A percentile compares a stretch with the other conserved stretches of the same genome.
These are phyloP conservation scores for Alternaria gaisen DNA, from an alignment of 2,329 filamentous ascomycete genomes.

Conservation along the genomic window DNA sequence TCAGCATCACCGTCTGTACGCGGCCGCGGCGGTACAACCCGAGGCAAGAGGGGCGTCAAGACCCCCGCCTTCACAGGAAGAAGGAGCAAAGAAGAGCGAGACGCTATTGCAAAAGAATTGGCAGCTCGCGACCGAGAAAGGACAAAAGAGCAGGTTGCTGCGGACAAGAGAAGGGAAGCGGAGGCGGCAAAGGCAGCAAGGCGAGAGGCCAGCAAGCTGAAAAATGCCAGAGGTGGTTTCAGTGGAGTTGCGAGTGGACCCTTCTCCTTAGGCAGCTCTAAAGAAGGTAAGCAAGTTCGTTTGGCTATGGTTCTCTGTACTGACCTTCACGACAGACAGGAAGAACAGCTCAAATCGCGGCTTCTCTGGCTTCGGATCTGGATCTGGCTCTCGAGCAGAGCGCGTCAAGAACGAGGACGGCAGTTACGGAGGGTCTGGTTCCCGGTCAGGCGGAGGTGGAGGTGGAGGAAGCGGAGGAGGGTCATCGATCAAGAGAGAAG, in stretches of 20 bases:
- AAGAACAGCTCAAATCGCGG: conserved; percentile 28
- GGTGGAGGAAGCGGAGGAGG: conserved; percentile 21
- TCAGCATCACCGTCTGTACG: conserved; percentile 43
- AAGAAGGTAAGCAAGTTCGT: conserved; percentile 32
- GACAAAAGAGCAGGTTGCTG: conserved; percentile 45
- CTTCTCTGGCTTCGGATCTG: conserved; percentile 34
- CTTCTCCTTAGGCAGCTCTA: conserved; percentile 49
- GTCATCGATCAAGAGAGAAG: conserved; percentile 37
- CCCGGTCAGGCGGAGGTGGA: conserved; percentile 22
- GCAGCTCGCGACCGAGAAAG: conserved; percentile 51
- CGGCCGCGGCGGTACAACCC: conserved; percentile 32
- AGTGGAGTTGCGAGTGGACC: conserved; percentile 54
- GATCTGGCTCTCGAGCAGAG: conserved; percentile 42
- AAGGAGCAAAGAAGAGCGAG: conserved; percentile 56
- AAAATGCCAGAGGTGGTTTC: conserved; percentile 53
- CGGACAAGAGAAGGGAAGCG: conserved; percentile 35
- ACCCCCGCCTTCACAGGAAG: conserved; percentile 56
- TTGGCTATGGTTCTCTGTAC: neutral
- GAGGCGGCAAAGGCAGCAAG: conserved; percentile 32
- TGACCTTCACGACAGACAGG: conserved; percentile 31
- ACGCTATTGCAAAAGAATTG: conserved; percentile 53
- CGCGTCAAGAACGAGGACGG: conserved; percentile 46
- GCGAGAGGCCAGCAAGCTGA: conserved; percentile 38
- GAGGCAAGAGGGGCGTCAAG: conserved; percentile 41
- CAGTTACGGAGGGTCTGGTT: conserved; percentile 24